These are phyloP conservation scores for Austropuccinia psidii DNA, from an alignment of 1,284 basidiomycete genomes.

Conservation along the genomic window DNA sequence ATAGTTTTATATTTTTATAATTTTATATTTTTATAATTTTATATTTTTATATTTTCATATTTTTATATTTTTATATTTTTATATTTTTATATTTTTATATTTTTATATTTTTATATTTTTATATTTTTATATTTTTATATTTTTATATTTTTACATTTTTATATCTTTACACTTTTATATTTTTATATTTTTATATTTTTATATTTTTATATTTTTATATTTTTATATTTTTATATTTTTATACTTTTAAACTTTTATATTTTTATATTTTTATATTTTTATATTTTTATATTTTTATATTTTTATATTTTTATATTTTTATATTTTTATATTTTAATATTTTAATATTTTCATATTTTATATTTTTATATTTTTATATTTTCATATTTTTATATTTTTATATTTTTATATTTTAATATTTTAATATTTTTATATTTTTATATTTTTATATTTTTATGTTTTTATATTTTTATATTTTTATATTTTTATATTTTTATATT, in stretches of 20 bases:
- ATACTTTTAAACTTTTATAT: not conserved
- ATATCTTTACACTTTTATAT: not conserved
- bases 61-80: no score
- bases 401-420: not conserved
- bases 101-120: not conserved
- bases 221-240: not conserved
- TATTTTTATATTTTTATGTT: not conserved
- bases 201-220: not conserved
- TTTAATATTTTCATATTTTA: not conserved
- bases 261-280: constrained; percentile 5
- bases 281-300: constrained; percentile 2
- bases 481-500: not conserved
- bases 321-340: not conserved
- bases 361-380: not conserved
- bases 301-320: constrained; percentile 5
- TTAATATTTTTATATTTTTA: not conserved
- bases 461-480: not conserved
- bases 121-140: not conserved
- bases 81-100: no score
- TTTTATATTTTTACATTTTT: not conserved
- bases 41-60: no score
- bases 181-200: not conserved
- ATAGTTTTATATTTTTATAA: no score
- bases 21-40: no score
- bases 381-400: not conserved